Evolutionary conservation across 306 rosid species (phyloP).

Genomic region (Lagenaria siceraria): DNA sequence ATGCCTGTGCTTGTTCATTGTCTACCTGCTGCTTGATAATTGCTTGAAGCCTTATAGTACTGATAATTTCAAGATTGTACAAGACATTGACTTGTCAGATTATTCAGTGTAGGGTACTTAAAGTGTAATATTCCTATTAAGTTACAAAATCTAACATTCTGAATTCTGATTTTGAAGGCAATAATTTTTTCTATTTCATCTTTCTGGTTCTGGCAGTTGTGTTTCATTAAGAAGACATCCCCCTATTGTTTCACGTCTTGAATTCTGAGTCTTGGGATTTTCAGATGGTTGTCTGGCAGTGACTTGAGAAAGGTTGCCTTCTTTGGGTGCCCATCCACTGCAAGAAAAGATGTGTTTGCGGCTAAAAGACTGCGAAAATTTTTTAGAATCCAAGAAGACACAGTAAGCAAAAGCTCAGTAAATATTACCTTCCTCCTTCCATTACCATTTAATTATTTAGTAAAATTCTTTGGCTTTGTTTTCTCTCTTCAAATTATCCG

Average conservation of each 20-base stretch:
- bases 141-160: background rate
- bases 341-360: constrained; percentile 23
- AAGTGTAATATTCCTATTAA: background rate
- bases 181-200: background rate
- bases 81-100: background rate
- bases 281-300: constrained; percentile 75
- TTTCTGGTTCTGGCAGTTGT: background rate
- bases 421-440: background rate
- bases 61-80: background rate
- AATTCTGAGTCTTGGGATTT: constrained; percentile 17
- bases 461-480: background rate
- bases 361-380: constrained; percentile 55
- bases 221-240: background rate
- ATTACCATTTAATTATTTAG: background rate
- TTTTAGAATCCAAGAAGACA: constrained; percentile 48
- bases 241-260: background rate
- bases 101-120: background rate
- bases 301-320: constrained; percentile 50
- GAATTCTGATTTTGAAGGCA: background rate
- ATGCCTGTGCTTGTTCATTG: background rate
- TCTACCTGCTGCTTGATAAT: background rate
- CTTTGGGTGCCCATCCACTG: constrained; percentile 57
- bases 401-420: constrained; percentile 11
- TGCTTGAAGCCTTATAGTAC: background rate
- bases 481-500: background rate